phyloP scores from a whole-genome alignment of 306 rosid species.

The Prunus padus region DNA sequence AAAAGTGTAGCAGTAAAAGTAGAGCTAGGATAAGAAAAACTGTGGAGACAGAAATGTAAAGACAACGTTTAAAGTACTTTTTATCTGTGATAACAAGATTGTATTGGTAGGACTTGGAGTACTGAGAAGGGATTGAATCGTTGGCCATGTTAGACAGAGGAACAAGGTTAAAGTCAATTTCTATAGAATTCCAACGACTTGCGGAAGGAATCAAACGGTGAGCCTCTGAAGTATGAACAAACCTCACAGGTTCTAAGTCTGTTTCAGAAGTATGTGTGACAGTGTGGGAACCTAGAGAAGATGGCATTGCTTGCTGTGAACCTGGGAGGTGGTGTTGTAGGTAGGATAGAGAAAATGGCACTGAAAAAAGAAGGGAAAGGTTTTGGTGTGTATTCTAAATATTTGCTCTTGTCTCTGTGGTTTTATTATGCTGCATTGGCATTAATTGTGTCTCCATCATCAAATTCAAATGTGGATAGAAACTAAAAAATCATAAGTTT shows the following conservation, averaged over 20 bases:
- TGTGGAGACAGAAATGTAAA: conserved; percentile 32
- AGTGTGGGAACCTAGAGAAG: neutral
- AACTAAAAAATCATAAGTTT: neutral
- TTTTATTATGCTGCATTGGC: neutral
- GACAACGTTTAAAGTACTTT: conserved; percentile 38
- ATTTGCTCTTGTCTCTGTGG: neutral
- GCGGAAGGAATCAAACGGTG: conserved; percentile 59
- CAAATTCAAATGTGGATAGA: neutral
- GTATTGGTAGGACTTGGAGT: conserved; percentile 53
- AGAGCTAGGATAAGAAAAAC: conserved; percentile 37
- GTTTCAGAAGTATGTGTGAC: neutral
- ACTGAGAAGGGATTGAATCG: conserved; percentile 50
- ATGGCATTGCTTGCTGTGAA: conserved; percentile 1
- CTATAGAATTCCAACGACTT: conserved; percentile 52
- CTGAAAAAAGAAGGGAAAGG: neutral
- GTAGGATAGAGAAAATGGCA: neutral
- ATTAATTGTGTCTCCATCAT: neutral
- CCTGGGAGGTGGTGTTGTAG: neutral
- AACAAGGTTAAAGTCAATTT: conserved; percentile 31
- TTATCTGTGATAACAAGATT: conserved; percentile 53
- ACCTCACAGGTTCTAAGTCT: conserved; percentile 34
- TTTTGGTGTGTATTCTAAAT: neutral
- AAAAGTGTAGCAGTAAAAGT: conserved; percentile 38
- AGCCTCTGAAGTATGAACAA: conserved; percentile 50
- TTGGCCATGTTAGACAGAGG: conserved; percentile 43